Evolutionary conservation across 2,329 filamentous ascomycete species (phyloP), one percentile per base, ranked within the genome.

Genomic region (Neodidymelliopsis sp.): DNA sequence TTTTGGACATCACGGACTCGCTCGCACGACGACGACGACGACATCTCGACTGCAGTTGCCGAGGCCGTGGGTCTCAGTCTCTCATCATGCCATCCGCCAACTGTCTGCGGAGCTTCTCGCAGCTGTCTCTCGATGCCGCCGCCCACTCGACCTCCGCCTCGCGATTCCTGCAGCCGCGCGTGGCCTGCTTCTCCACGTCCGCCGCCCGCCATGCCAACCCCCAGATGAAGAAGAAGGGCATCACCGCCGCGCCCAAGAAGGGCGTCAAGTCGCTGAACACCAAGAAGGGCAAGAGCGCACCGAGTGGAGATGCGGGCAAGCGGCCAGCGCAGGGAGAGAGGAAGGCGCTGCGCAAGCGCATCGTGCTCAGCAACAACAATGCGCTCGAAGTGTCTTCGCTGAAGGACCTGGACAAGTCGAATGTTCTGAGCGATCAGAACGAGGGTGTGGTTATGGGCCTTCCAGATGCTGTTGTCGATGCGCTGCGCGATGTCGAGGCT

Each of bases 311-410:
- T n/a, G 67, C 70, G 11, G 73, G 71, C 19, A 73, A 74, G 73
- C 80, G 84, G 12, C 88, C 89, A 15, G 78, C 78, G 10, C 80
- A 84, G 3, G 93, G 92, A 59, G 92, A 97, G 79, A 85, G 92
- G 59, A 96, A 91, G 76, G 89, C 90, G 20, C 80, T 90, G 69
- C 86, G 91, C 59, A 96, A 95, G 79, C 86, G 90, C 61, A 90
- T 99, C 65, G 86, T 95, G 51, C 84, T 99, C 53, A 93, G 88
- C 79, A 99, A 97, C 77, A 89, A 90, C 73, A 97, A 96, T 75
- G 94, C 94, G 38, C 78, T 97, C 27, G 84, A 87, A 51, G 88
- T 97, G 6, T 69, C 79, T 18, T 88, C 84, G 9, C 79, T 96
- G 60, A 75, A 80, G 51, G 81, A 87, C 37, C 67, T 96, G 44